These are phyloP conservation scores for Kurtzmaniella cleridarum DNA, from an alignment of 805 yeast species.

Conservation along the genomic window DNA sequence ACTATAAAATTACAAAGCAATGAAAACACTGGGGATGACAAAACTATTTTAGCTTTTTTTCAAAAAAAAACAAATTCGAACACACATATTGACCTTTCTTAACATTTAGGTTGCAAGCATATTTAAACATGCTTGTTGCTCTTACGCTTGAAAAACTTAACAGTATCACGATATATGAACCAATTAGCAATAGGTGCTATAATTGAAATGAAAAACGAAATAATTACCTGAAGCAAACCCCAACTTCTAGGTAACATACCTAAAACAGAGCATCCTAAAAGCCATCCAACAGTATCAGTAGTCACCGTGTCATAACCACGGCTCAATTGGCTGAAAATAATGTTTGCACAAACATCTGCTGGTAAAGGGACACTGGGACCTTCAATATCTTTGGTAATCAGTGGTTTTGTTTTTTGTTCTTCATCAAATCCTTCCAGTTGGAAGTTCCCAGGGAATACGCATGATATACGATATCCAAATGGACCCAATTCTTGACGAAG, in stretches of 20 bases:
- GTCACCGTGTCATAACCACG: constrained; percentile 68
- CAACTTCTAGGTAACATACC: constrained; percentile 67
- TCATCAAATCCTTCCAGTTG: constrained; percentile 78
- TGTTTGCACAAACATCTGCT: constrained; percentile 60
- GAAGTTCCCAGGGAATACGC: constrained; percentile 86
- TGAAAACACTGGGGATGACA: neutral
- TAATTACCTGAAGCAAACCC: constrained; percentile 42
- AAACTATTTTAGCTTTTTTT: neutral
- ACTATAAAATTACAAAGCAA: too few species aligned
- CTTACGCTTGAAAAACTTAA: constrained; percentile 39
- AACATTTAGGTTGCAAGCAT: too few species aligned
- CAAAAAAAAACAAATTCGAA: too few species aligned
- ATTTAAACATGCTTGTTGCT: constrained; percentile 4
- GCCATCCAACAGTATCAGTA: constrained; percentile 85
- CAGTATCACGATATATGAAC: constrained; percentile 48
- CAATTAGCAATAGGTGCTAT: constrained; percentile 52
- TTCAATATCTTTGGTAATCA: constrained; percentile 74
- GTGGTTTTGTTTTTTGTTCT: constrained; percentile 83
- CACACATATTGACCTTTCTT: constrained; percentile 1
- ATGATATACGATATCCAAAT: constrained; percentile 62
- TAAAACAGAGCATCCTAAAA: constrained; percentile 58
- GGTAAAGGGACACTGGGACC: constrained; percentile 74
- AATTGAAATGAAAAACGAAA: constrained; percentile 30
- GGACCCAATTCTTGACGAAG: constrained; percentile 77
- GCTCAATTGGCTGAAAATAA: constrained; percentile 50